Conservation (phyloP, 129 eudicot genomes). For the Flaveria sonorensis region DNA sequence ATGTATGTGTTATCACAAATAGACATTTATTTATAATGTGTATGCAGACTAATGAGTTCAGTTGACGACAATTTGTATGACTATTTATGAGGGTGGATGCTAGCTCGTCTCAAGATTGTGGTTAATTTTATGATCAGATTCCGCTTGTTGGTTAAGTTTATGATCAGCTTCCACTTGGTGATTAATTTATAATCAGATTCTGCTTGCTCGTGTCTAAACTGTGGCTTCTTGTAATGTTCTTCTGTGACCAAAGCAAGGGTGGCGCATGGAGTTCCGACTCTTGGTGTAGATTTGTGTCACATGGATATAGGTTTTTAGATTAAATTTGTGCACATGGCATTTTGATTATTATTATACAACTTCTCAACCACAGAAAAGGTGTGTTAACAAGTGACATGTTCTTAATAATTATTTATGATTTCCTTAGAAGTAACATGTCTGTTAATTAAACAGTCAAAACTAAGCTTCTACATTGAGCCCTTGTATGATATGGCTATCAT, state of each 20-base stretch:
- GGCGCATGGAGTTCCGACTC: background rate
- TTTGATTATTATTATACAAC: too few species aligned
- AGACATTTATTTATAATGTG: background rate
- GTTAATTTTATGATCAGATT: background rate
- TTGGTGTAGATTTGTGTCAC: background rate
- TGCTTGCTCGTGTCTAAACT: too few species aligned
- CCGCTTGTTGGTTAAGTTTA: background rate
- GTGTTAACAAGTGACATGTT: background rate
- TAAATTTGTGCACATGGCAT: background rate
- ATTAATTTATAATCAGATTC: background rate
- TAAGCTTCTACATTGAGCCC: too few species aligned
- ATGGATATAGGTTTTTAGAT: background rate
- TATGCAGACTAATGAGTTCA: conserved; percentile 1
- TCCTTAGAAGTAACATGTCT: too few species aligned
- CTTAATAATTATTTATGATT: background rate
- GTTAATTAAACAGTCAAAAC: too few species aligned
- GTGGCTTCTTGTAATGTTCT: background rate
- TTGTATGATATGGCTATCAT: too few species aligned
- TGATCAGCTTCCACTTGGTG: background rate
- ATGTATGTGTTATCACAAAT: background rate
- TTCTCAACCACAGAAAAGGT: background rate
- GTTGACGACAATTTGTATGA: background rate
- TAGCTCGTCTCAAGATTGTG: background rate
- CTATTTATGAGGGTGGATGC: background rate
- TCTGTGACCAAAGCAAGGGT: background rate